Evolutionary conservation across 495 filamentous ascomycete species (phyloP).

Genomic region (Thermothielavioides terrestris): DNA sequence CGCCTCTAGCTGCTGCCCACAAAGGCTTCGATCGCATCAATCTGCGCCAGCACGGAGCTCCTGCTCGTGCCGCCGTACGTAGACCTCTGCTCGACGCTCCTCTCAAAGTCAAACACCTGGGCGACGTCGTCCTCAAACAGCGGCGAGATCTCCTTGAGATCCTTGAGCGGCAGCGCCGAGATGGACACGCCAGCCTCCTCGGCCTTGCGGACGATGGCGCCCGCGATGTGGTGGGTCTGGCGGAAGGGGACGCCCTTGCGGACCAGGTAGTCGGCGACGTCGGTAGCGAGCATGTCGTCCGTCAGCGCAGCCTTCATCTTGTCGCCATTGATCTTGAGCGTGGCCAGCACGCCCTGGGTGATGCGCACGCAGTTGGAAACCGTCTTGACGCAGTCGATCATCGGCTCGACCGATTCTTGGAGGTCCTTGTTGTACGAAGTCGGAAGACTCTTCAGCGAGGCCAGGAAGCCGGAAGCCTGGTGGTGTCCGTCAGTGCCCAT

Average conservation of each 20-base stretch:
- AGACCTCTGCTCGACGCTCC: slow-evolving; percentile 72
- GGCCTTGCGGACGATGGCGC: slow-evolving; percentile 57
- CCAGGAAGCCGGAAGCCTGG: slow-evolving; percentile 60
- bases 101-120: slow-evolving; percentile 74
- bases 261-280: slow-evolving; percentile 87
- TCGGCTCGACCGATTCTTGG: slow-evolving; percentile 81
- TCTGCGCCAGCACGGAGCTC: slow-evolving; percentile 67
- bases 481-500: neutral
- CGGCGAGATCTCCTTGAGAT: slow-evolving; percentile 60
- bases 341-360: slow-evolving; percentile 71
- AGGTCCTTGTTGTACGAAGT: slow-evolving; percentile 94
- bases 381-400: slow-evolving; percentile 84
- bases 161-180: slow-evolving; percentile 62
- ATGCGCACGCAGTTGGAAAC: slow-evolving; percentile 78
- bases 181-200: slow-evolving; percentile 65
- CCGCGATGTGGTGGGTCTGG: slow-evolving; percentile 86
- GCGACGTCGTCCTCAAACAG: slow-evolving; percentile 71
- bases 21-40: slow-evolving; percentile 26
- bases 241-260: slow-evolving; percentile 77
- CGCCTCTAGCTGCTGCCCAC: slow-evolving; percentile 6
- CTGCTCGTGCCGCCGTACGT: slow-evolving; percentile 78
- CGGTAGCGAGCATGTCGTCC: slow-evolving; percentile 63
- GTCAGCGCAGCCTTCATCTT: slow-evolving; percentile 72
- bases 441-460: slow-evolving; percentile 78
- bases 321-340: slow-evolving; percentile 58